phyloP scores from a whole-genome alignment of 1,284 basidiomycete species.

The Microbotryum intermedium region DNA sequence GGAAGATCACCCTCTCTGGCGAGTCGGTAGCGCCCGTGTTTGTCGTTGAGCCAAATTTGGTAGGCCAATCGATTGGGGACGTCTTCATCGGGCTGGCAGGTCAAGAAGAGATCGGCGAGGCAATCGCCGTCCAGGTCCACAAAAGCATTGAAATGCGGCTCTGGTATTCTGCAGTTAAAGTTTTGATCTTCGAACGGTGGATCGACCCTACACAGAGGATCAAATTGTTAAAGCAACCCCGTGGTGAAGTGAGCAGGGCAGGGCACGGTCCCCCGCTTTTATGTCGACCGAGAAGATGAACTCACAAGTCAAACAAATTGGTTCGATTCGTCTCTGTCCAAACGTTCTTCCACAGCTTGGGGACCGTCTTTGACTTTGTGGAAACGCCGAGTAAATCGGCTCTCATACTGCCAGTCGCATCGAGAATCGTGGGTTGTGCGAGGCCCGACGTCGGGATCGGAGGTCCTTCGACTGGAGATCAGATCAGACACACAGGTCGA shows the following conservation, averaged over 20 bases:
- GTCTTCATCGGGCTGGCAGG: constrained; percentile 60
- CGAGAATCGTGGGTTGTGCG: constrained; percentile 76
- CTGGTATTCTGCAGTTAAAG: constrained; percentile 57
- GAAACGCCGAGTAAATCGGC: constrained; percentile 76
- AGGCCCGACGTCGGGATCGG: constrained; percentile 55
- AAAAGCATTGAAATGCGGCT: constrained; percentile 91
- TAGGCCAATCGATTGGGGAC: constrained; percentile 44
- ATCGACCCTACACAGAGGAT: constrained; percentile 44
- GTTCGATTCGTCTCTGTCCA: constrained; percentile 52
- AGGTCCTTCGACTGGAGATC: constrained; percentile 36
- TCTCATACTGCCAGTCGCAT: constrained; percentile 76
- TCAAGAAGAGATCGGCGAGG: constrained; percentile 86
- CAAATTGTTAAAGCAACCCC: too few species aligned
- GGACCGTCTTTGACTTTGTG: constrained; percentile 38
- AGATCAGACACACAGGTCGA: neutral
- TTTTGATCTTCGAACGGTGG: constrained; percentile 49
- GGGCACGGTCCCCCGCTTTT: neutral
- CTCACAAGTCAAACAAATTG: constrained; percentile 52
- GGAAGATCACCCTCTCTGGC: constrained; percentile 65
- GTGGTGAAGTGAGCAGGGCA: neutral
- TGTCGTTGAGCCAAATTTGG: constrained; percentile 87
- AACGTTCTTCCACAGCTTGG: constrained; percentile 65
- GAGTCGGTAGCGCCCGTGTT: constrained; percentile 54
- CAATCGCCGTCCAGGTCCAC: constrained; percentile 95
- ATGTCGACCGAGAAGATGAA: neutral